Conservation (phyloP, 2,329 filamentous ascomycete species). For the Fusarium setosum region DNA sequence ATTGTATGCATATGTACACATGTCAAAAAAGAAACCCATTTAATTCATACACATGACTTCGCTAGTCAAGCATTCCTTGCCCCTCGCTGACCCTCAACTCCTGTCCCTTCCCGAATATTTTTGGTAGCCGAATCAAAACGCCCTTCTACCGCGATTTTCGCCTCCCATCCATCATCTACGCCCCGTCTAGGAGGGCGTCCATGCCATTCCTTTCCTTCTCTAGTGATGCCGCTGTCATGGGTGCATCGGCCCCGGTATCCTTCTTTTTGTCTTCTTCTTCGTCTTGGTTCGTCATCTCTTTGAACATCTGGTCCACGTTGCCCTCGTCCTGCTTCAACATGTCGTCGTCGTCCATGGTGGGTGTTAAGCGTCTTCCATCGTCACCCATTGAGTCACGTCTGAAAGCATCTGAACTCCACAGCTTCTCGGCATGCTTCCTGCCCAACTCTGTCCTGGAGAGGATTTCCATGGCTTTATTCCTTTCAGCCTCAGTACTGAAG, state of each 20-base stretch:
- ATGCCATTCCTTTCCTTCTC: constrained; percentile 60
- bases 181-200: constrained; percentile 58
- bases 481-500: constrained; percentile 58
- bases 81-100: constrained; percentile 30
- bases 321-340: constrained; percentile 54
- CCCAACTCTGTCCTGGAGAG: constrained; percentile 62
- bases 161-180: constrained; percentile 41
- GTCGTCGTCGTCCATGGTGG: constrained; percentile 44
- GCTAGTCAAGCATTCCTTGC: background rate
- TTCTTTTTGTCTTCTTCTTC: constrained; percentile 57
- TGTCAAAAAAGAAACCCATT: constrained; percentile 13
- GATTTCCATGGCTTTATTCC: constrained; percentile 64
- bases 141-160: constrained; percentile 22
- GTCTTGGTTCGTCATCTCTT: constrained; percentile 65
- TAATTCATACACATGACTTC: constrained; percentile 18
- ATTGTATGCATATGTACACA: constrained; percentile 18
- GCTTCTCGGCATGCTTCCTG: constrained; percentile 60
- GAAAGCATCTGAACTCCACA: constrained; percentile 62
- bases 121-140: constrained; percentile 37
- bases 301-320: constrained; percentile 66
- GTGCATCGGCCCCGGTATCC: constrained; percentile 42
- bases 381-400: constrained; percentile 45
- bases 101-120: constrained; percentile 34
- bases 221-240: constrained; percentile 55
- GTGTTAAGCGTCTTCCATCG: constrained; percentile 41